Evolutionary conservation across 2,329 filamentous ascomycete species (phyloP), one percentile per base, ranked within the genome.

Genomic region (Aspergillus ruber): DNA sequence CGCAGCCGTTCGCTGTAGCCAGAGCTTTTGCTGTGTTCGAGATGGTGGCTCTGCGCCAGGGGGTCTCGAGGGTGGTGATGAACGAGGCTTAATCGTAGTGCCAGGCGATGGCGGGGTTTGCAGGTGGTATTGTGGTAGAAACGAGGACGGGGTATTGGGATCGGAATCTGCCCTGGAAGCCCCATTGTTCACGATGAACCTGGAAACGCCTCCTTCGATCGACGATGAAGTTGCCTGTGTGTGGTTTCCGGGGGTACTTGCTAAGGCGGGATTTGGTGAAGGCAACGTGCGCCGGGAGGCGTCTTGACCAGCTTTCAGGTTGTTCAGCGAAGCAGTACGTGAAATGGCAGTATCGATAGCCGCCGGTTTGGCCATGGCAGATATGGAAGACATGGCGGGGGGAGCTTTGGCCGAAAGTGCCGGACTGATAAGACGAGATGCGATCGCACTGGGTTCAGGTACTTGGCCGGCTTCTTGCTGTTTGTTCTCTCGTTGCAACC

Each of bases 1-100:
- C 9, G 69, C 62, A 20, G 71, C 70, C 9, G 71, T 73, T 41
- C 72, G 66, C 49, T 75, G 71, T 38, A 75, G 62, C 68, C 72
- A 74, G 10, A 75, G 64, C 50, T 73, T 73, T 52, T 74, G 72
- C 51, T 75, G 71, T 4, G 72, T 75, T 43, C 72, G 65, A n/a
- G 72, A 74, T 15, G 62, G 64, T 6, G 67, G 62, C 43, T 71
- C 67, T n/a, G 57, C 53, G n/a, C 65, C 64, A 4, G 58, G 58
- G n/a, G 61, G 63, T 10, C 64, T 59, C 6, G 63, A 56, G 15
- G 65, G 63, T 25, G 68, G 63, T 6, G 65, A 67, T 27, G 56
- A 58, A 41, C 51, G 62, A 44, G 51, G 50, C 48, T 56, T 68
- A 20, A 36, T 53, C 40, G 55, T 49, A 9, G 41, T 56, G 46